These are phyloP conservation scores for Nymphaea thermarum DNA, from an alignment of 164 flowering plant species.

Conservation along the genomic window DNA sequence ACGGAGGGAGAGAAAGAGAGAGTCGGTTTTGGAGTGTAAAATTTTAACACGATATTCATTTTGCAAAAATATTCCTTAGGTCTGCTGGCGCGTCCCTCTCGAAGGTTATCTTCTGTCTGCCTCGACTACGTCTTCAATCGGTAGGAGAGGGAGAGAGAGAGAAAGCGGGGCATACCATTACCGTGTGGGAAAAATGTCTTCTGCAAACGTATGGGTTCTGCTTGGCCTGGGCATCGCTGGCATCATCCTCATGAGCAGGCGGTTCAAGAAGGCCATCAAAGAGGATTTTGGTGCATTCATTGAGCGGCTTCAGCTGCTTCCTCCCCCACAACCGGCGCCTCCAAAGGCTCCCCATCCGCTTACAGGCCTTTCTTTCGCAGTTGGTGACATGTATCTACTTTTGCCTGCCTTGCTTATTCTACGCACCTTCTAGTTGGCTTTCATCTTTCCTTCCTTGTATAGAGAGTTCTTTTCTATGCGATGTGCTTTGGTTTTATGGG, in stretches of 20 bases:
- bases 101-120: no score
- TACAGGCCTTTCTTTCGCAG: constrained; percentile 76
- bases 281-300: constrained; percentile 92
- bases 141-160: no score
- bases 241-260: constrained; percentile 51
- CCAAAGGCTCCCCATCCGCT: constrained; percentile 97
- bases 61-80: no score
- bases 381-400: constrained; percentile 60
- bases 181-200: constrained; percentile 25
- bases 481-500: background rate
- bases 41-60: no score
- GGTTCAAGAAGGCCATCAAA: constrained; percentile 42
- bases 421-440: background rate
- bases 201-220: constrained; percentile 71
- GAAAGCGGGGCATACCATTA: no score
- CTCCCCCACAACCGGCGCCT: constrained; percentile 97
- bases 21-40: no score
- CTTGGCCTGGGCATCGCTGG: constrained; percentile 89
- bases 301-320: constrained; percentile 52
- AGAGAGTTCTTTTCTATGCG: background rate
- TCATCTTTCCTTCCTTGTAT: background rate
- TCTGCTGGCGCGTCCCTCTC: no score
- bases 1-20: no score
- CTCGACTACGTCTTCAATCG: no score
- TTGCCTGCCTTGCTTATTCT: background rate